A percentile compares a stretch with the other conserved stretches of the same genome.
These are phyloP conservation scores for Trichoderma sp. DNA, from an alignment of 2,329 filamentous ascomycete genomes.

Conservation along the genomic window DNA sequence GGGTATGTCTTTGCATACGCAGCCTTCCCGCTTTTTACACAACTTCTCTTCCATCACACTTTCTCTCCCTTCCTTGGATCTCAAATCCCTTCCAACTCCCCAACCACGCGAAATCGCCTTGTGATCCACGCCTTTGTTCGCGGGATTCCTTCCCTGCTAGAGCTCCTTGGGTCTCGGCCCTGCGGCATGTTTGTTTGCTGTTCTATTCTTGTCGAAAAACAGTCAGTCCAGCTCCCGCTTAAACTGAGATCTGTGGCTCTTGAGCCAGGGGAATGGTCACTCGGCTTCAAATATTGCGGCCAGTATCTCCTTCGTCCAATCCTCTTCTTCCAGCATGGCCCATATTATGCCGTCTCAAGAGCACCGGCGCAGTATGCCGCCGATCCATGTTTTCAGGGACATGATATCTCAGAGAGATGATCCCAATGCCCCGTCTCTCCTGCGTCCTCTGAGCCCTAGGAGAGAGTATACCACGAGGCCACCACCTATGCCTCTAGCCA, in stretches of 20 bases:
- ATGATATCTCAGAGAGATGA: constrained; percentile 28
- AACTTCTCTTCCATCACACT: neutral
- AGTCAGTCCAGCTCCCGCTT: neutral
- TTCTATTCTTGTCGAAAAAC: constrained; percentile 19
- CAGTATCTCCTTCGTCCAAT: neutral
- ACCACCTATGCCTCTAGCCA: constrained; percentile 52
- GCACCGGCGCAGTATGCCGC: neutral
- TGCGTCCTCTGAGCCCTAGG: neutral
- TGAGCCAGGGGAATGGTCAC: constrained; percentile 5
- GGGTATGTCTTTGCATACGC: constrained; percentile 22
- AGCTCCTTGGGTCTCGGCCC: neutral
- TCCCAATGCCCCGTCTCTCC: neutral
- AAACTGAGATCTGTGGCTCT: neutral
- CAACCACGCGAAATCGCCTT: neutral
- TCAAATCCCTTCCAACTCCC: neutral
- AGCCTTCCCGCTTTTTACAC: constrained; percentile 5
- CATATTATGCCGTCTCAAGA: constrained; percentile 34
- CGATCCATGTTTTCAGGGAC: neutral
- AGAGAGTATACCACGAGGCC: constrained; percentile 41
- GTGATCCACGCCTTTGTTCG: neutral
- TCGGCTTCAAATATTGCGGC: neutral
- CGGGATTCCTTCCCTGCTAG: neutral
- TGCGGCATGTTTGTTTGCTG: constrained; percentile 19
- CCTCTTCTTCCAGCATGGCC: constrained; percentile 32
- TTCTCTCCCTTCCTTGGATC: neutral